Evolutionary conservation across 805 yeast species (phyloP).

Genomic region (Candida stauntonica): DNA sequence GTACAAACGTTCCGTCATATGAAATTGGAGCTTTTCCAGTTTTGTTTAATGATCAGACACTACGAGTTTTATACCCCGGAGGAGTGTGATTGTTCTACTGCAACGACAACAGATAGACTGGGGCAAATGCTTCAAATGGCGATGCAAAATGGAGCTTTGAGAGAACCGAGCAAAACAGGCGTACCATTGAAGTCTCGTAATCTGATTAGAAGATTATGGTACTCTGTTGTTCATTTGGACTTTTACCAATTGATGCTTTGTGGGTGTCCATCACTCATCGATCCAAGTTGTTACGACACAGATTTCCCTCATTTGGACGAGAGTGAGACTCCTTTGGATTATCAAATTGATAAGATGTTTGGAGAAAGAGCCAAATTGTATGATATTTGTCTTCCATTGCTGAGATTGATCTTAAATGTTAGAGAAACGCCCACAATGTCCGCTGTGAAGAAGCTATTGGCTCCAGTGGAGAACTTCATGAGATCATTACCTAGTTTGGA

Average conservation of each 20-base stretch:
- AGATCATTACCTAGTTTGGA: constrained; percentile 6
- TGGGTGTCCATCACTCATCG: constrained; percentile 25
- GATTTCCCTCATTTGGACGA: constrained; percentile 25
- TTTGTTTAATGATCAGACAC: constrained; percentile 14
- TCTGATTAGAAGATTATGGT: constrained; percentile 26
- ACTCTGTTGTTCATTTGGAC: constrained; percentile 18
- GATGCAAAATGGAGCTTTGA: constrained; percentile 18
- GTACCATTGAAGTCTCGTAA: constrained; percentile 11
- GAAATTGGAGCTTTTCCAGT: constrained; percentile 19
- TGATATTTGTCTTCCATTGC: constrained; percentile 16
- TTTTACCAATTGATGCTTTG: constrained; percentile 18
- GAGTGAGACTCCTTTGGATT: constrained; percentile 19
- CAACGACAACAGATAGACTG: constrained; percentile 15
- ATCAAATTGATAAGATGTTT: constrained; percentile 18
- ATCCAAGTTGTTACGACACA: constrained; percentile 19
- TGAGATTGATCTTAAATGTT: constrained; percentile 19
- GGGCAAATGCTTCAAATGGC: constrained; percentile 24
- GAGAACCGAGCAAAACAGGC: constrained; percentile 22
- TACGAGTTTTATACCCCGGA: constrained; percentile 23
- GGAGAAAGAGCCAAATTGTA: constrained; percentile 13
- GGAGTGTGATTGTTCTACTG: constrained; percentile 23
- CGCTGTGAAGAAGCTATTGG: constrained; percentile 8
- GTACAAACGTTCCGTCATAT: constrained; percentile 14
- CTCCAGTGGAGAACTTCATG: constrained; percentile 14
- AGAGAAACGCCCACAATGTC: constrained; percentile 16